These are phyloP conservation scores for Spizellomyces punctatus DNA, from an alignment of 192 early-diverging fungal species.

Conservation along the genomic window DNA sequence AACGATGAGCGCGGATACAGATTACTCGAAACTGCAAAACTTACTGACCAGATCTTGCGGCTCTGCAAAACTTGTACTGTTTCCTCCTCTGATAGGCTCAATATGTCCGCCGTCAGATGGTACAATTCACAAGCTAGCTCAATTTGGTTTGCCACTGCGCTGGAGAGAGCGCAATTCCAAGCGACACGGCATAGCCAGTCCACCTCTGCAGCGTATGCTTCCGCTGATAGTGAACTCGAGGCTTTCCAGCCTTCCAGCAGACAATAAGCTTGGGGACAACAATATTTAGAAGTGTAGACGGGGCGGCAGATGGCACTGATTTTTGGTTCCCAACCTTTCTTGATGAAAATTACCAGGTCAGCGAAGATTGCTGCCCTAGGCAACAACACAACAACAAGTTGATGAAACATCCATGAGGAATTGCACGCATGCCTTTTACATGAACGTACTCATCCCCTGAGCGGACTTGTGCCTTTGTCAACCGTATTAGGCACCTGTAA, in stretches of 20 bases:
- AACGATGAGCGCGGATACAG: not conserved
- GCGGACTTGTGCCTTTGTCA: conserved; percentile 19
- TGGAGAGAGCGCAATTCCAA: conserved; percentile 28
- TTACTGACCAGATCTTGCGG: conserved; percentile 26
- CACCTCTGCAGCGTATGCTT: conserved; percentile 14
- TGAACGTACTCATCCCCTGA: conserved; percentile 5
- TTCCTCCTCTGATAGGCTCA: conserved; percentile 12
- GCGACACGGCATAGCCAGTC: conserved; percentile 26
- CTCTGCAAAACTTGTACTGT: conserved; percentile 13
- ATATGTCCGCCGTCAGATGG: conserved; percentile 18
- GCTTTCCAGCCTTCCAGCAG: not conserved
- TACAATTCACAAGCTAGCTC: conserved; percentile 18
- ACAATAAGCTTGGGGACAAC: no score
- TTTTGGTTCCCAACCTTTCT: no score
- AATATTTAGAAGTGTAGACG: no score
- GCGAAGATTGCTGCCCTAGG: no score
- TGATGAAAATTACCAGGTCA: no score
- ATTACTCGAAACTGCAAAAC: not conserved
- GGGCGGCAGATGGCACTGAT: not conserved
- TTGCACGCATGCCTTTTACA: no score
- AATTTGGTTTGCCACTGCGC: conserved; percentile 3
- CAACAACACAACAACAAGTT: no score
- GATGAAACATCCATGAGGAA: no score
- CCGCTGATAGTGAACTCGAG: not conserved
- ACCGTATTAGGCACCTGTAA: conserved; percentile 24